Conservation (phyloP, 805 yeast species). For the Zygosaccharomyces bailii region DNA sequence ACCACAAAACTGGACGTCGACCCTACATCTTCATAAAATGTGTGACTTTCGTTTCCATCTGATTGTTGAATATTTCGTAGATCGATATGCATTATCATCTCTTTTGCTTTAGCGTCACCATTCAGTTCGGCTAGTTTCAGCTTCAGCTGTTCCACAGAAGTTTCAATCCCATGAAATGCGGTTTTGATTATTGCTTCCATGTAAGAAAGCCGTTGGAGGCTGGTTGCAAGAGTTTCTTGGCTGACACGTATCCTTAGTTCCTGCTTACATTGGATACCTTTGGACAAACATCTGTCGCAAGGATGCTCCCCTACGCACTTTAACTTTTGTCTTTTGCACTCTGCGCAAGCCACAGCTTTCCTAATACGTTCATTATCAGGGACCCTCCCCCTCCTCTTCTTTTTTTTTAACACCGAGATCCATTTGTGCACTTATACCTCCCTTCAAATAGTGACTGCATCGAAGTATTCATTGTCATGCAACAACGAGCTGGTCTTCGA, state of each 20-base stretch:
- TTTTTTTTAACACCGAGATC: constrained; percentile 1
- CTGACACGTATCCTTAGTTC: no score
- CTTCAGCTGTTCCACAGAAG: constrained; percentile 10
- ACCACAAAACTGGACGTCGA: constrained; percentile 13
- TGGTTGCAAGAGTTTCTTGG: no score
- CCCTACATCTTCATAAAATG: constrained; percentile 14
- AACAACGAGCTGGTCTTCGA: no score
- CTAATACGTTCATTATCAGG: constrained; percentile 14
- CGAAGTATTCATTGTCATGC: no score
- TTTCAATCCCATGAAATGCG: constrained; percentile 11
- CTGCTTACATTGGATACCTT: constrained; percentile 8
- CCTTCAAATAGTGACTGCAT: neutral
- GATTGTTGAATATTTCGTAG: constrained; percentile 11
- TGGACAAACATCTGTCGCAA: constrained; percentile 10
- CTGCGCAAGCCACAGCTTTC: constrained; percentile 13
- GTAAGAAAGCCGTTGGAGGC: constrained; percentile 9
- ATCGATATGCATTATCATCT: constrained; percentile 12
- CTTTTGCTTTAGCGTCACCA: constrained; percentile 11
- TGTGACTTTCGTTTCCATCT: constrained; percentile 10
- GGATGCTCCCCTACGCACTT: constrained; percentile 12
- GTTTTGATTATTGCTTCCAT: constrained; percentile 14
- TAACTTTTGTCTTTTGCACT: constrained; percentile 12
- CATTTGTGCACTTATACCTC: neutral
- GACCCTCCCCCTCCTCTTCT: constrained; percentile 11
- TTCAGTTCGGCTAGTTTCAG: constrained; percentile 11